A percentile compares a stretch with the other conserved stretches of the same genome.
Evolutionary conservation across 2,329 filamentous ascomycete species (phyloP).

Genomic region (Epichloe bromicola): DNA sequence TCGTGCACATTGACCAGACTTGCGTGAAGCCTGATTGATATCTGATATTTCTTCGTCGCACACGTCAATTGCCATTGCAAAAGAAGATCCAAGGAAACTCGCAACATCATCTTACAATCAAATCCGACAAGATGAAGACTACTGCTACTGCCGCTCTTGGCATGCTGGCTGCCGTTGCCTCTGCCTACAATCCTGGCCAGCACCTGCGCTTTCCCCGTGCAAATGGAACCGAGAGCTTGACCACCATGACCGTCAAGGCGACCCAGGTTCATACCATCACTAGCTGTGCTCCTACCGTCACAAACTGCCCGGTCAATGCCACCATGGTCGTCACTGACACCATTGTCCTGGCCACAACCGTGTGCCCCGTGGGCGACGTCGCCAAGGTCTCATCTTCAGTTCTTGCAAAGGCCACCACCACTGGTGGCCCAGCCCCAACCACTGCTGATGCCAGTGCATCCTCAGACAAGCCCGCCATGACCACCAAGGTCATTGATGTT

Average conservation of each 20-base stretch:
- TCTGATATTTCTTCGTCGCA: neutral
- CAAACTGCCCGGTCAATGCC: constrained; percentile 35
- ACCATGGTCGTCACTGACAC: constrained; percentile 25
- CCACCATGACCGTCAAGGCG: constrained; percentile 36
- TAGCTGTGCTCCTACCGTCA: constrained; percentile 43
- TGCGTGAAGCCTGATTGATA: neutral
- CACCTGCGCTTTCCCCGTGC: constrained; percentile 17
- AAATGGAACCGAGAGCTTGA: constrained; percentile 17
- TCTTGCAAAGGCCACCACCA: constrained; percentile 21
- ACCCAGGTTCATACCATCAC: constrained; percentile 44
- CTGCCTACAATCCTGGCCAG: constrained; percentile 24
- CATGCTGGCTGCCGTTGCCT: constrained; percentile 32
- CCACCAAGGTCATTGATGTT: constrained; percentile 16
- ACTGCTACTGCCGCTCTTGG: constrained; percentile 25
- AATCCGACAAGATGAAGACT: constrained; percentile 34
- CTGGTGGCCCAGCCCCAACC: neutral
- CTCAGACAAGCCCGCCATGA: constrained; percentile 9
- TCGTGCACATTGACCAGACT: neutral
- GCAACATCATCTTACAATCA: neutral
- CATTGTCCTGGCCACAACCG: constrained; percentile 25
- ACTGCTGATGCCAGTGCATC: constrained; percentile 12
- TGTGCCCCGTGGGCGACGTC: constrained; percentile 33
- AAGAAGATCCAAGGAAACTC: neutral
- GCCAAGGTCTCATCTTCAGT: constrained; percentile 27
- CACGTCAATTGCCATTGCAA: neutral